A percentile compares a stretch with the other conserved stretches of the same genome.
Evolutionary conservation across 208 protist genomes (phyloP).

Genomic region (Trichomonas gallinae): DNA sequence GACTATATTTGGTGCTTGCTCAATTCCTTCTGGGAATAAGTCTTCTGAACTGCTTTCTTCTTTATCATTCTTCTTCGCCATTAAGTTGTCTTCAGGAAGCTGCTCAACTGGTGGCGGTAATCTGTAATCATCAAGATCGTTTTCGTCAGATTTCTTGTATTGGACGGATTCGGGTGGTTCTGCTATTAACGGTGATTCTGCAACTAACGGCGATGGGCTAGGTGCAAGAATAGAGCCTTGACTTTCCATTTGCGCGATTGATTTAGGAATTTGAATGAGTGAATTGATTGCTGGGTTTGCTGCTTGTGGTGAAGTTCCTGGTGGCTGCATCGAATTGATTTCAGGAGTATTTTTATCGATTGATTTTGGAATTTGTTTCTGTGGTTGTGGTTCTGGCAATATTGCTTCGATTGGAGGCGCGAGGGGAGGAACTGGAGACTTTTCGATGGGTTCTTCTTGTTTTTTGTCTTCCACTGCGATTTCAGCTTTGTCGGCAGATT

Average conservation of each 20-base stretch:
- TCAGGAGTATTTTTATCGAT: no score
- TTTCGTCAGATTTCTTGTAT: background rate
- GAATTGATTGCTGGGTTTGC: no score
- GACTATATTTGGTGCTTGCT: background rate
- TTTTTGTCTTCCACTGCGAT: background rate
- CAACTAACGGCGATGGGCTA: no score
- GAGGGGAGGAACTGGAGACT: background rate
- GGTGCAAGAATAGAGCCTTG: no score
- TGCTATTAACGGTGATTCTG: no score
- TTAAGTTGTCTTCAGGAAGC: background rate
- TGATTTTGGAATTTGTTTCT: background rate
- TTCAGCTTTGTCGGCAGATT: background rate
- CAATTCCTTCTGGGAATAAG: background rate
- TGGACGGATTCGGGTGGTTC: no score
- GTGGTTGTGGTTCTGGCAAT: background rate
- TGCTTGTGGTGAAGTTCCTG: no score
- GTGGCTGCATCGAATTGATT: no score
- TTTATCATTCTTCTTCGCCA: background rate
- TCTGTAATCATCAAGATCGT: background rate
- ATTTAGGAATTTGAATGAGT: no score
- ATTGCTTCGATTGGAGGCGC: background rate
- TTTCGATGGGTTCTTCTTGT: background rate
- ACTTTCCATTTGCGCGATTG: no score
- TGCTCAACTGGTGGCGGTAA: background rate
- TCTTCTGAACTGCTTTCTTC: background rate